These are phyloP conservation scores for Monosporozyma solicola DNA, from an alignment of 805 yeast genomes.

Conservation along the genomic window DNA sequence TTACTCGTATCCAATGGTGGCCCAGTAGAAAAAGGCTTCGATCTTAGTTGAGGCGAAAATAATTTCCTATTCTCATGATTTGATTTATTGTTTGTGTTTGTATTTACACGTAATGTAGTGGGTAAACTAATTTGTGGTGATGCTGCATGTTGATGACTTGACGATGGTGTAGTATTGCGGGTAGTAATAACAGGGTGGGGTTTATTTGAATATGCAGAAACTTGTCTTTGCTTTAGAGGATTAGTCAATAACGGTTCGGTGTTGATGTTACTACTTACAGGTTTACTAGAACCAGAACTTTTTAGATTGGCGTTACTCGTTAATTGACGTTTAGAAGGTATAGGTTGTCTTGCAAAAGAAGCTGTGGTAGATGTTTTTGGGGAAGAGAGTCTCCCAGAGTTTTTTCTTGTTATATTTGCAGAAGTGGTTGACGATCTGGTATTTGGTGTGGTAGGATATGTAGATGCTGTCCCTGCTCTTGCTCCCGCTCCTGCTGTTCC, in stretches of 20 bases:
- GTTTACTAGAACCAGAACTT: neutral
- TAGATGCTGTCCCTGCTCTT: neutral
- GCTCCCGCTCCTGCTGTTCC: too few species aligned
- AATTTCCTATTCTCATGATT: neutral
- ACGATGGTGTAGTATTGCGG: neutral
- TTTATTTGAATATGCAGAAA: neutral
- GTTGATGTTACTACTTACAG: neutral
- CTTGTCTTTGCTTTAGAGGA: neutral
- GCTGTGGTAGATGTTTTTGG: neutral
- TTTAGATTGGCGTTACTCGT: neutral
- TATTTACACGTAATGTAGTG: neutral
- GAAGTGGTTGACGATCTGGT: neutral
- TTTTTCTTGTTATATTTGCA: neutral
- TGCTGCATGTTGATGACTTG: neutral
- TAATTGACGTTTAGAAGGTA: neutral
- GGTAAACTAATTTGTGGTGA: neutral
- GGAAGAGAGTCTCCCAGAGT: neutral
- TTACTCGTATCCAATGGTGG: neutral
- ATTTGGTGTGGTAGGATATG: neutral
- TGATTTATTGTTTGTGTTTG: neutral
- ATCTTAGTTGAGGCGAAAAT: neutral
- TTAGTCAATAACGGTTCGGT: neutral
- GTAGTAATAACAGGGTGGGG: neutral
- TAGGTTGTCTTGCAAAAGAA: neutral
- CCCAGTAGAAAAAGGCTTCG: neutral